Conservation (phyloP, 345 rosid species). For the Acer saccharum region DNA sequence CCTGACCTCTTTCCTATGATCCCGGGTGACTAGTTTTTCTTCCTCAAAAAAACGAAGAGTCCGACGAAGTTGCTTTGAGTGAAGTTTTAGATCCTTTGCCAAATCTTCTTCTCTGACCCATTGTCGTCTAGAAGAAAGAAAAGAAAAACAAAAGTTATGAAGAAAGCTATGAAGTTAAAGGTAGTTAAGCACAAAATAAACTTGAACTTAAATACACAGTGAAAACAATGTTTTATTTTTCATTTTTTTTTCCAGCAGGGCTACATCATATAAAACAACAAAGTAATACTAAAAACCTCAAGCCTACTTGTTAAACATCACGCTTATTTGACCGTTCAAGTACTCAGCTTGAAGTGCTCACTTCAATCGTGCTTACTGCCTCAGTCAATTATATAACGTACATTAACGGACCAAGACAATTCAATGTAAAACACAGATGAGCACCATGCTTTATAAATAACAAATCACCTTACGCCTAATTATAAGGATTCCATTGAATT, state of each 20-base stretch:
- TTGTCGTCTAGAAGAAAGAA: constrained; percentile 54
- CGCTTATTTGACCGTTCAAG: neutral
- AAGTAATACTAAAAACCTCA: neutral
- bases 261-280: neutral
- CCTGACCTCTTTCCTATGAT: constrained; percentile 82
- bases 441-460: neutral
- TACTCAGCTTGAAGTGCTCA: neutral
- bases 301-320: neutral
- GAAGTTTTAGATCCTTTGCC: constrained; percentile 81
- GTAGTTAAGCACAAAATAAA: neutral
- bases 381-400: neutral
- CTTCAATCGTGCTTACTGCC: neutral
- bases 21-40: constrained; percentile 74
- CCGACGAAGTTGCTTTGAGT: constrained; percentile 80
- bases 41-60: constrained; percentile 72
- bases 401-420: neutral
- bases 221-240: neutral
- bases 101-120: constrained; percentile 98
- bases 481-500: neutral
- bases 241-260: neutral
- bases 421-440: neutral
- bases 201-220: neutral
- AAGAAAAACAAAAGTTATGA: neutral
- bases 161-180: constrained; percentile 4
- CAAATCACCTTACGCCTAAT: too few species aligned